phyloP scores from a whole-genome alignment of 2,329 filamentous ascomycete species.

The Metarhizium humberi region DNA sequence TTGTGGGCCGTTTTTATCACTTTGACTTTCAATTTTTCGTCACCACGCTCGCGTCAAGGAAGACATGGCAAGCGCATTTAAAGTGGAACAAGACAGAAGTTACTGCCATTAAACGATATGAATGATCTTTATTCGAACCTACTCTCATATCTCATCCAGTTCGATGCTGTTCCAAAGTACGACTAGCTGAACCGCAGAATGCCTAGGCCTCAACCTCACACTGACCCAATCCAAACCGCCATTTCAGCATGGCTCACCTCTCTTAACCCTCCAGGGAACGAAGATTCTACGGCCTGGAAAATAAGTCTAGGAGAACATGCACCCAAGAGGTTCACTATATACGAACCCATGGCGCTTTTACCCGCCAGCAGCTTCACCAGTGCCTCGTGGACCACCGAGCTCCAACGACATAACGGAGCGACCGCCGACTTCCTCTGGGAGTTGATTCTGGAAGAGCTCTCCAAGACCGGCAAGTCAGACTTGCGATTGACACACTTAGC shows the following conservation, averaged over 20 bases:
- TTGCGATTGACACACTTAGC: conserved; percentile 46
- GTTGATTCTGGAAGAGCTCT: conserved; percentile 37
- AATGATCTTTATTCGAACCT: background rate
- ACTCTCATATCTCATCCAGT: background rate
- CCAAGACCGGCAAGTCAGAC: conserved; percentile 26
- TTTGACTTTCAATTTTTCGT: background rate
- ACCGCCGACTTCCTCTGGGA: conserved; percentile 34
- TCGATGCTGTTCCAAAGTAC: background rate
- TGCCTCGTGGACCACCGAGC: conserved; percentile 27
- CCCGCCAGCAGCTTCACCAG: conserved; percentile 47
- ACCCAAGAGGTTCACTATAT: conserved; percentile 50
- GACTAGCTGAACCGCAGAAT: conserved; percentile 10
- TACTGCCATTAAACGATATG: background rate
- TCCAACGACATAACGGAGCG: conserved; percentile 17
- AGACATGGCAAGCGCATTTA: background rate
- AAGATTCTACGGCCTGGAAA: conserved; percentile 8
- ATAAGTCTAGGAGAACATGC: conserved; percentile 28
- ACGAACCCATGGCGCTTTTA: conserved; percentile 52
- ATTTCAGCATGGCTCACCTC: conserved; percentile 18
- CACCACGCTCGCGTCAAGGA: background rate
- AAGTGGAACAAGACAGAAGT: background rate
- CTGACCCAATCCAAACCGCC: conserved; percentile 23
- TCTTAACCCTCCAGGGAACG: background rate
- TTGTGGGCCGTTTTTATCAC: background rate
- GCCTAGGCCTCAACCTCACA: conserved; percentile 13